These are phyloP conservation scores for Neurospora sp. DNA, from an alignment of 495 filamentous ascomycete genomes.

Conservation along the genomic window DNA sequence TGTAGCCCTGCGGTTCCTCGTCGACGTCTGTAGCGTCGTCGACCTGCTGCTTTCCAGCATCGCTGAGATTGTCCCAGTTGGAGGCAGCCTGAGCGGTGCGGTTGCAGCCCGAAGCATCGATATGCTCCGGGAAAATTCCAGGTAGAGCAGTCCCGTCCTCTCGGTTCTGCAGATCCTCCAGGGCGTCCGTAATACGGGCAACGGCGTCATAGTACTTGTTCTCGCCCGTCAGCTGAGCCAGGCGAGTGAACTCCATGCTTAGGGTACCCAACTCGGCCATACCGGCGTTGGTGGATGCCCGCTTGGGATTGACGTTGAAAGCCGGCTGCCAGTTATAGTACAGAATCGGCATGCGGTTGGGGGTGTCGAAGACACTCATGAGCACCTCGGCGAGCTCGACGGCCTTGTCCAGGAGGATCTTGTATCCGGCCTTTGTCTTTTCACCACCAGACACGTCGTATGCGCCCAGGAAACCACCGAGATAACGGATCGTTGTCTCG, in stretches of 20 bases:
- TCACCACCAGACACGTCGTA: conserved; percentile 66
- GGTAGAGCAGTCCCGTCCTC: conserved; percentile 54
- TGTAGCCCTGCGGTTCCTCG: conserved; percentile 5
- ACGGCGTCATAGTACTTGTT: conserved; percentile 91
- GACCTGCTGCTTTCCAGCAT: conserved; percentile 14
- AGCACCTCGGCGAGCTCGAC: conserved; percentile 79
- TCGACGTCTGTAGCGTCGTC: conserved; percentile 2
- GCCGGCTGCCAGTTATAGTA: conserved; percentile 77
- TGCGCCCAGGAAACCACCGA: conserved; percentile 74
- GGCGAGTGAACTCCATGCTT: conserved; percentile 87
- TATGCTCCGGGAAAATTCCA: conserved; percentile 71
- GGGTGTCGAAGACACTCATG: conserved; percentile 90
- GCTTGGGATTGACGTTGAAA: conserved; percentile 53
- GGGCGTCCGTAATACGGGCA: conserved; percentile 78
- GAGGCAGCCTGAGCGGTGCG: conserved; percentile 22
- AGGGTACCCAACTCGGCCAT: conserved; percentile 85
- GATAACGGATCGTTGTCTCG: conserved; percentile 80
- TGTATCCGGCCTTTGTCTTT: conserved; percentile 29
- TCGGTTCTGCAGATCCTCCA: conserved; percentile 65
- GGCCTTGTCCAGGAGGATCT: conserved; percentile 72
- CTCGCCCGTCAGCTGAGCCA: conserved; percentile 83
- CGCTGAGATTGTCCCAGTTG: conserved; percentile 8
- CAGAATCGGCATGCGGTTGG: conserved; percentile 86
- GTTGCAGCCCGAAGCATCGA: conserved; percentile 64
- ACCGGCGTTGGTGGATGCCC: conserved; percentile 50